A percentile compares a stretch with the other conserved stretches of the same genome.
phyloP scores from a whole-genome alignment of 1,284 basidiomycete genomes.

The Trametes pubescens region DNA sequence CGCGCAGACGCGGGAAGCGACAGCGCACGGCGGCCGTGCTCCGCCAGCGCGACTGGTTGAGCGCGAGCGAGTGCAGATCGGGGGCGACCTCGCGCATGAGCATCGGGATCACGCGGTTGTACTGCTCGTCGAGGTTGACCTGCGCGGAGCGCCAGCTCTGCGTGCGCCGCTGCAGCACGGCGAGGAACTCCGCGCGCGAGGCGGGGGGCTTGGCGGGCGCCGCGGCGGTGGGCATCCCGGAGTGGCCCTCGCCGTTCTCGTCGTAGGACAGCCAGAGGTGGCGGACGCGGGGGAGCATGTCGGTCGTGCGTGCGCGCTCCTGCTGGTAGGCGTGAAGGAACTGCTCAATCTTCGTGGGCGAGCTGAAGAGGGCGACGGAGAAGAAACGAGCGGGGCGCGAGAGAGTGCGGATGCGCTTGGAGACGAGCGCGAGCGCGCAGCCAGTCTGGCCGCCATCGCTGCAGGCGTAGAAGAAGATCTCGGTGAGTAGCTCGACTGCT shows the following conservation, averaged over 20 bases:
- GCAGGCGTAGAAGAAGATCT: constrained; percentile 29
- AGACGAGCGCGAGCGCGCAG: constrained; percentile 25
- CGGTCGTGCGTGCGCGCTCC: constrained; percentile 14
- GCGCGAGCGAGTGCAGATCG: constrained; percentile 22
- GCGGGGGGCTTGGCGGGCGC: background rate
- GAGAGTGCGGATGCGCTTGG: constrained; percentile 19
- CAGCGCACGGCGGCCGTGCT: constrained; percentile 10
- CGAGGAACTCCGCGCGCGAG: constrained; percentile 24
- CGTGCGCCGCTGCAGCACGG: constrained; percentile 16
- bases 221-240: background rate
- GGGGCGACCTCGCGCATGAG: constrained; percentile 23
- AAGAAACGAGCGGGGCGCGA: constrained; percentile 25
- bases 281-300: constrained; percentile 26
- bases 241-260: constrained; percentile 10
- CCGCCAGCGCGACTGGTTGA: constrained; percentile 26
- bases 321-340: constrained; percentile 22
- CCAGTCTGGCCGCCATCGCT: constrained; percentile 30
- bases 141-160: constrained; percentile 26
- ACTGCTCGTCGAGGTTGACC: constrained; percentile 25
- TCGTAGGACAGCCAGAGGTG: constrained; percentile 32
- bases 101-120: constrained; percentile 21
- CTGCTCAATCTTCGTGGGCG: constrained; percentile 16
- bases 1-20: constrained; percentile 23
- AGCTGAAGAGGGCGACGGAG: constrained; percentile 24
- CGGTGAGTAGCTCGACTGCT: constrained; percentile 24